These are phyloP conservation scores for Talaromyces sp. DNA, from an alignment of 2,329 filamentous ascomycete genomes.

Conservation along the genomic window DNA sequence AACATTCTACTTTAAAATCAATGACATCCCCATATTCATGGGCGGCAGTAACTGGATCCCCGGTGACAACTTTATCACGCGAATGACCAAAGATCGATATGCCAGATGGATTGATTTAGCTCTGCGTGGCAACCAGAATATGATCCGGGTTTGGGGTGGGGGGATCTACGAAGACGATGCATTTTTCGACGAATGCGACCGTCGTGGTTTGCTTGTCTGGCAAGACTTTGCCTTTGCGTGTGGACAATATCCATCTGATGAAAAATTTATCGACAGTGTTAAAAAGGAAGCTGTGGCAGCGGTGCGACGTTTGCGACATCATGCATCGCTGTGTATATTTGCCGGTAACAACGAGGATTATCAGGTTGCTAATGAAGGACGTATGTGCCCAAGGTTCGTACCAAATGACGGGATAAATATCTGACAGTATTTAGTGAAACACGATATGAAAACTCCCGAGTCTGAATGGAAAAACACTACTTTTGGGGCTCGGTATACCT, in stretches of 20 bases:
- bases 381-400: constrained; percentile 50
- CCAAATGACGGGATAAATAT: background rate
- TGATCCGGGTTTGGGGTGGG: constrained; percentile 38
- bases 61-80: constrained; percentile 47
- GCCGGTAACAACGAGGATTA: constrained; percentile 83
- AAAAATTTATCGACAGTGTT: constrained; percentile 53
- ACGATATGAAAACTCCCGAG: constrained; percentile 40
- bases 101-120: constrained; percentile 47
- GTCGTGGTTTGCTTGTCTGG: constrained; percentile 67
- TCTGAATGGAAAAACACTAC: constrained; percentile 64
- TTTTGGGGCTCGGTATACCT: constrained; percentile 77
- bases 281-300: constrained; percentile 55
- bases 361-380: constrained; percentile 54
- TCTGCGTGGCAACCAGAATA: constrained; percentile 49
- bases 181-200: constrained; percentile 65
- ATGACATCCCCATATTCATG: constrained; percentile 52
- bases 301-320: constrained; percentile 61
- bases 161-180: constrained; percentile 54
- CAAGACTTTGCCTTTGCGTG: constrained; percentile 73
- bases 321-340: constrained; percentile 73
- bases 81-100: constrained; percentile 44
- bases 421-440: background rate
- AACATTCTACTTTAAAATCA: constrained; percentile 52
- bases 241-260: constrained; percentile 59
- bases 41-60: constrained; percentile 55